Evolutionary conservation across 1,284 basidiomycete genomes (phyloP).

Genomic region (Rugosomyces carneus): DNA sequence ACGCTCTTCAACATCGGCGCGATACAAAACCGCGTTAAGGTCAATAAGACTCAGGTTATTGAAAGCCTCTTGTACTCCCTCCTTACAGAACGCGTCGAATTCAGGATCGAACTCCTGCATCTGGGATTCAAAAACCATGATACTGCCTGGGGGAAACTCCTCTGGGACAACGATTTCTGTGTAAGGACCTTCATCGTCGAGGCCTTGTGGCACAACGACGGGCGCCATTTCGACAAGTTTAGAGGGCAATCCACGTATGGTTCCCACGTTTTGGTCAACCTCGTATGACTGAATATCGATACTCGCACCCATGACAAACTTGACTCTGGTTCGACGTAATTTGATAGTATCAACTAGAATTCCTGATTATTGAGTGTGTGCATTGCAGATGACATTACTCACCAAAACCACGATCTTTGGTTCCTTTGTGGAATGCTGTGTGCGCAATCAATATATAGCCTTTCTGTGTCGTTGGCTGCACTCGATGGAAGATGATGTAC

Average conservation of each 20-base stretch:
- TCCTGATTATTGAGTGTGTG: not conserved
- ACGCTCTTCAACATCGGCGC: slow-evolving; percentile 84
- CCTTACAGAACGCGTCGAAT: slow-evolving; percentile 67
- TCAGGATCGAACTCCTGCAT: slow-evolving; percentile 60
- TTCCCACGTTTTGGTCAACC: slow-evolving; percentile 45
- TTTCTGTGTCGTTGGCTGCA: slow-evolving; percentile 85
- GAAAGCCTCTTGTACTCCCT: slow-evolving; percentile 69
- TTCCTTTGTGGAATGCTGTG: slow-evolving; percentile 79
- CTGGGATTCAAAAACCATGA: slow-evolving; percentile 86
- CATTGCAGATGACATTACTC: slow-evolving; percentile 13
- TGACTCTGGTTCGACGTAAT: slow-evolving; percentile 72
- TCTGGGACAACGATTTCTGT: slow-evolving; percentile 80
- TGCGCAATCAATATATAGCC: slow-evolving; percentile 89
- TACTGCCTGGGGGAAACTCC: slow-evolving; percentile 85
- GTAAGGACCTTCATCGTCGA: slow-evolving; percentile 64
- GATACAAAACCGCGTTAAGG: slow-evolving; percentile 78
- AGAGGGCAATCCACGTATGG: slow-evolving; percentile 70
- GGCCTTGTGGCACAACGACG: slow-evolving; percentile 46
- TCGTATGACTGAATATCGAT: slow-evolving; percentile 66
- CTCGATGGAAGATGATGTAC: slow-evolving; percentile 90
- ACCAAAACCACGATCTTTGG: slow-evolving; percentile 77
- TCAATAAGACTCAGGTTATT: slow-evolving; percentile 77
- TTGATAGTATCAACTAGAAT: slow-evolving; percentile 73
- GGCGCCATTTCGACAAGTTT: slow-evolving; percentile 60
- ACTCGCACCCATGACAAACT: slow-evolving; percentile 75